Percentiles rank a stretch among this genome's conserved stretches.
Evolutionary conservation across 176 grass and related monocot genomes (phyloP).

Genomic region (Chloris gayana): DNA sequence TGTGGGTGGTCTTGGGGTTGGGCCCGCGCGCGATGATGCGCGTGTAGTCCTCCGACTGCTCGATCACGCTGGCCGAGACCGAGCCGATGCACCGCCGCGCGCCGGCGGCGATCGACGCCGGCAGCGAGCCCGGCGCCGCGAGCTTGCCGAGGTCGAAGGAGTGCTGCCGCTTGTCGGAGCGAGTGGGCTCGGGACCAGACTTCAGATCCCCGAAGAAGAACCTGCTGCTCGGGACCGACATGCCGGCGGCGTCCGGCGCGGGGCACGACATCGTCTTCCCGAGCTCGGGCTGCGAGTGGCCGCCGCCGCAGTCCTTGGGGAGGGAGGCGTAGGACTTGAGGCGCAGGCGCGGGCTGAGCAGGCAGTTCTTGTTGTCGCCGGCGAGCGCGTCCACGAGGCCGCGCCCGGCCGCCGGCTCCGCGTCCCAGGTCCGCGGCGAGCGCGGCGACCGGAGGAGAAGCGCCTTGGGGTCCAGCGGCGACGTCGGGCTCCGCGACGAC

Average conservation of each 20-base stretch:
- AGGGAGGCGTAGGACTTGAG: slow-evolving; percentile 47
- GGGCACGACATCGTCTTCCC: slow-evolving; percentile 69
- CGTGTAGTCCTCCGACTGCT: slow-evolving; percentile 98
- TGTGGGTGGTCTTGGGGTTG: slow-evolving; percentile 91
- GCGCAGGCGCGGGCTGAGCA: slow-evolving; percentile 50
- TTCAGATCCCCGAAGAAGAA: slow-evolving; percentile 62
- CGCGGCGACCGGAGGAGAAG: slow-evolving; percentile 54
- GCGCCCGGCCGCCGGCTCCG: slow-evolving; percentile 51
- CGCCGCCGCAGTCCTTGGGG: slow-evolving; percentile 53
- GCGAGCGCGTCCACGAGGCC: slow-evolving; percentile 74
- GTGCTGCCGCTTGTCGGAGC: slow-evolving; percentile 15
- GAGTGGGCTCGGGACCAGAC: slow-evolving; percentile 52
- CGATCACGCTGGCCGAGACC: slow-evolving; percentile 84
- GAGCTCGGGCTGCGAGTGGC: slow-evolving; percentile 58
- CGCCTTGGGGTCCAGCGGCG: slow-evolving; percentile 81
- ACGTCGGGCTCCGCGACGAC: slow-evolving; percentile 78
- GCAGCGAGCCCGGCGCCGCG: slow-evolving; percentile 60
- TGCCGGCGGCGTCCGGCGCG: slow-evolving; percentile 33
- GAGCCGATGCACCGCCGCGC: slow-evolving; percentile 43
- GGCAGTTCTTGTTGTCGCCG: slow-evolving; percentile 37
- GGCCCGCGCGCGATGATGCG: slow-evolving; percentile 88
- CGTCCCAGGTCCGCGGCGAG: slow-evolving; percentile 71
- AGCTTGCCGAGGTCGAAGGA: slow-evolving; percentile 63
- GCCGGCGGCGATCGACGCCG: slow-evolving; percentile 40
- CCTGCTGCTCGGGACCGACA: slow-evolving; percentile 48